These are phyloP conservation scores for Suzukiozyma palmioleophila DNA, from an alignment of 1,139 yeast genomes.

Conservation along the genomic window DNA sequence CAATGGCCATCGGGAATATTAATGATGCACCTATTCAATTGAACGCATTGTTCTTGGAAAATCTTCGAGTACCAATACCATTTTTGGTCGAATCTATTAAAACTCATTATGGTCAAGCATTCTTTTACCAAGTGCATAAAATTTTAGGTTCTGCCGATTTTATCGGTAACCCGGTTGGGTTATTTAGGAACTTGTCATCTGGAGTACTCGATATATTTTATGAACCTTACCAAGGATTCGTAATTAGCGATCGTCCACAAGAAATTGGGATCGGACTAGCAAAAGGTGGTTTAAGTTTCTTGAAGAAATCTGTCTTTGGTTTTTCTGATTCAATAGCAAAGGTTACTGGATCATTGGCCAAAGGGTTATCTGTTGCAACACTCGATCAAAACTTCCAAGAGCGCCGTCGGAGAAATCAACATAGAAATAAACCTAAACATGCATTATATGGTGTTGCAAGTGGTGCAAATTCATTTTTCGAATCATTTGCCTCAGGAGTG, in stretches of 20 bases:
- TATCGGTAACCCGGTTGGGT: conserved; percentile 94
- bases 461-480: conserved; percentile 88
- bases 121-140: conserved; percentile 88
- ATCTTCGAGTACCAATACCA: conserved; percentile 82
- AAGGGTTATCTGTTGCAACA: conserved; percentile 88
- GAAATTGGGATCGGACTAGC: conserved; percentile 94
- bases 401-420: conserved; percentile 64
- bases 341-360: conserved; percentile 90
- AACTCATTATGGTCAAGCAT: conserved; percentile 90
- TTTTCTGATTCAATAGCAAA: conserved; percentile 90
- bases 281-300: conserved; percentile 90
- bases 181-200: conserved; percentile 86
- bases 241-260: conserved; percentile 91
- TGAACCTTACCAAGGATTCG: conserved; percentile 95
- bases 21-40: conserved; percentile 94
- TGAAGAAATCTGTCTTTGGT: conserved; percentile 93
- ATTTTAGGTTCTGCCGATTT: conserved; percentile 95
- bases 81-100: conserved; percentile 64
- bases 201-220: conserved; percentile 96
- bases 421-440: conserved; percentile 78
- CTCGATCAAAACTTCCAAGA: conserved; percentile 85
- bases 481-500: conserved; percentile 82
- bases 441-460: conserved; percentile 83
- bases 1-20: conserved; percentile 96
- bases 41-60: conserved; percentile 84